Evolutionary conservation across 108 stramenopile genomes (phyloP).

Genomic region (Fragilariopsis cylindrus): DNA sequence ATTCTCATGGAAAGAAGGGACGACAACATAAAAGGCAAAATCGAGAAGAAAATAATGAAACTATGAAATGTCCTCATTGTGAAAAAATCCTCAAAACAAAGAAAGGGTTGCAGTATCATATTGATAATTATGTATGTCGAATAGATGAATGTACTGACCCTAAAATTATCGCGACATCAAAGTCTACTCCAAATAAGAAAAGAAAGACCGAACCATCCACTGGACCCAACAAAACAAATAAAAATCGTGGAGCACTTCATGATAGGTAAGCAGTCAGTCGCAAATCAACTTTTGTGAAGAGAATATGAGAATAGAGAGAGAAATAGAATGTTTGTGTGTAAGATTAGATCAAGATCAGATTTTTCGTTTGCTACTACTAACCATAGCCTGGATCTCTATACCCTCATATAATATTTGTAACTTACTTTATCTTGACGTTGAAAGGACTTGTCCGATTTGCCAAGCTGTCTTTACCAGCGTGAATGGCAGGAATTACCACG

Average conservation of each 20-base stretch:
- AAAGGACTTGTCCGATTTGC: too few species aligned
- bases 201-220: too few species aligned
- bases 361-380: too few species aligned
- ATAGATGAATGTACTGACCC: neutral
- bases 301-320: neutral
- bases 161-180: neutral
- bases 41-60: neutral
- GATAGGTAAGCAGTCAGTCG: too few species aligned
- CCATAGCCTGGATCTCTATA: too few species aligned
- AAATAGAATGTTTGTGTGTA: neutral
- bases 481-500: too few species aligned
- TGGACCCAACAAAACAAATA: too few species aligned
- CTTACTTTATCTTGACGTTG: neutral
- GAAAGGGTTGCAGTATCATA: slow-evolving; percentile 47
- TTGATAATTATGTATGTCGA: slow-evolving; percentile 34
- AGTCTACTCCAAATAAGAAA: neutral
- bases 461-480: too few species aligned
- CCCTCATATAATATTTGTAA: slow-evolving; percentile 2
- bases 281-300: too few species aligned
- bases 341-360: neutral
- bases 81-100: slow-evolving; percentile 31
- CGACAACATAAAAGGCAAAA: neutral
- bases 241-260: too few species aligned
- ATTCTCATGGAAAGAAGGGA: neutral
- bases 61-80: slow-evolving; percentile 49